phyloP scores from a whole-genome alignment of 2,329 filamentous ascomycete species.

The Fusarium pseudocircinatum region DNA sequence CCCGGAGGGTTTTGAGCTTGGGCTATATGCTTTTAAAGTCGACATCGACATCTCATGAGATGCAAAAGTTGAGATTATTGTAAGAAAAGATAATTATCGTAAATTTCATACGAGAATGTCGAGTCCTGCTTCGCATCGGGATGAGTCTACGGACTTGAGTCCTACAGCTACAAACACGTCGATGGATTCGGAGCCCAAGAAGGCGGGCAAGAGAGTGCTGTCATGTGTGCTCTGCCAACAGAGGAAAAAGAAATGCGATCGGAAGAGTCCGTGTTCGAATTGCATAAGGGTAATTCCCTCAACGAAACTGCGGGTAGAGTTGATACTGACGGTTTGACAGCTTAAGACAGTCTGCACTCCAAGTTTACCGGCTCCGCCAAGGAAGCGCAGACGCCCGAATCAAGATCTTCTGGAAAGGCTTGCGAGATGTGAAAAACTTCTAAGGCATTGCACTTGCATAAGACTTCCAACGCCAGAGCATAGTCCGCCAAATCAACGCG shows the following conservation, averaged over 20 bases:
- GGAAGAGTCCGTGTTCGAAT: constrained; percentile 45
- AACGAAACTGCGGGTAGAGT: not conserved
- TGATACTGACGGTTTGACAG: constrained; percentile 10
- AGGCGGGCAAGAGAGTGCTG: constrained; percentile 30
- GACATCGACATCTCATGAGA: not conserved
- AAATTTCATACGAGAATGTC: constrained; percentile 14
- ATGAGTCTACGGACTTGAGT: constrained; percentile 2
- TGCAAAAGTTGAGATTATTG: not conserved
- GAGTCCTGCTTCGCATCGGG: constrained; percentile 6
- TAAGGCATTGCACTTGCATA: constrained; percentile 41
- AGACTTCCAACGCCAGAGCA: constrained; percentile 29
- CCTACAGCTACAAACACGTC: constrained; percentile 15
- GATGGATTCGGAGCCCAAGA: constrained; percentile 18
- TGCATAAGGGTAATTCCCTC: constrained; percentile 38
- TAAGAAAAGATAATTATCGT: not conserved
- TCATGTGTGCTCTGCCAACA: constrained; percentile 47
- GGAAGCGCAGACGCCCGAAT: constrained; percentile 44
- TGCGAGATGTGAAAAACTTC: constrained; percentile 22
- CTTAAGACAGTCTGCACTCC: constrained; percentile 41
- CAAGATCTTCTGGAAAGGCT: constrained; percentile 40
- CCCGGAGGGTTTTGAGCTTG: not conserved
- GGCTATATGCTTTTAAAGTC: constrained; percentile 16
- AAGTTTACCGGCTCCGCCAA: constrained; percentile 43
- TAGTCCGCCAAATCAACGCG: constrained; percentile 13
- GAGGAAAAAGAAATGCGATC: constrained; percentile 49